phyloP scores from a whole-genome alignment of 2,329 filamentous ascomycete genomes.

The Colletotrichum sp. region DNA sequence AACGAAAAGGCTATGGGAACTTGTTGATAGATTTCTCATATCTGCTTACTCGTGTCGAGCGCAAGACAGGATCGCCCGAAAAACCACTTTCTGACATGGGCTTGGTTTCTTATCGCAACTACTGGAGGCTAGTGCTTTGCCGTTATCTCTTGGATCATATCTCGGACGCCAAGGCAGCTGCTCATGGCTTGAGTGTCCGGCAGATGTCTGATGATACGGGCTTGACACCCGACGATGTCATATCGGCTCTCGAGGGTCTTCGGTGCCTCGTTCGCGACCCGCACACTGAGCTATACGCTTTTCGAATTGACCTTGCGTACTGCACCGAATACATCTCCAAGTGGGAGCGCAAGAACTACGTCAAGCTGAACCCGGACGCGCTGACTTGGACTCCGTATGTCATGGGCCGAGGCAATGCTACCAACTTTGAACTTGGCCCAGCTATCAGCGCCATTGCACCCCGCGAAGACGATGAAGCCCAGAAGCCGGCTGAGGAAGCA shows the following conservation, averaged over 20 bases:
- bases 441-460: conserved; percentile 86
- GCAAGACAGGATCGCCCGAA: conserved; percentile 93
- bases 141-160: conserved; percentile 75
- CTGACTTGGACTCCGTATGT: conserved; percentile 97
- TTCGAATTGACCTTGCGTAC: conserved; percentile 84
- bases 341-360: conserved; percentile 88
- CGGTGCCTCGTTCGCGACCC: conserved; percentile 90
- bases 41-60: conserved; percentile 88
- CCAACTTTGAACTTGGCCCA: conserved; percentile 83
- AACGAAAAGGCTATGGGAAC: conserved; percentile 96
- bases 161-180: conserved; percentile 36
- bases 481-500: conserved; percentile 36
- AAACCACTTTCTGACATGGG: conserved; percentile 99
- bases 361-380: conserved; percentile 79
- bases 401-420: conserved; percentile 86
- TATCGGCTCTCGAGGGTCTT: conserved; percentile 89
- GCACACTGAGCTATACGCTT: conserved; percentile 84
- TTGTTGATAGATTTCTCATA: conserved; percentile 99
- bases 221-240: conserved; percentile 95
- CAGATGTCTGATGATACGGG: conserved; percentile 87
- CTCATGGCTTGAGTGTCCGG: conserved; percentile 60
- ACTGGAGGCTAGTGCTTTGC: conserved; percentile 91
- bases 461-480: conserved; percentile 73
- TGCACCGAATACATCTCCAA: conserved; percentile 88
- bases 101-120: conserved; percentile 94